Evolutionary conservation across 169 alveolate genomes (phyloP), one percentile per base, ranked within the genome.

Genomic region (Condylostoma magnum): DNA sequence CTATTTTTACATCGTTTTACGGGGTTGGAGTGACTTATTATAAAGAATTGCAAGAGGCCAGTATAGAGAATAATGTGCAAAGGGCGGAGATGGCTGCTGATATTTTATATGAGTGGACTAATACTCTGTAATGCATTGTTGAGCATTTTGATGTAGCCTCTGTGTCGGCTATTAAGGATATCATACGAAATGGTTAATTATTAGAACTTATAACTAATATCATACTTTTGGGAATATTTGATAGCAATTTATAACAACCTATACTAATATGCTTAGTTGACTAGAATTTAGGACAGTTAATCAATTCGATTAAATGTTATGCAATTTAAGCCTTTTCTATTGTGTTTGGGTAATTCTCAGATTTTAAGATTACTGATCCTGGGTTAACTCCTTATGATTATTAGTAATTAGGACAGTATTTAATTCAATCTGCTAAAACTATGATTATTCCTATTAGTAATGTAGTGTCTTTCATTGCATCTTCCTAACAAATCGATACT

Each of bases 141-240:
- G 71, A 60, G 31, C 56, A 60, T 41, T 60, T 60, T 60, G 37
- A 41, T n/a, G 43, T 60, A 15, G 10, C 57, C 0, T 60, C 71
- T 1, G 43, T 52, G 37, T 10, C 31, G 3, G 20, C 57, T n/a
- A 12, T 60, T 22, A 38, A 12, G 8, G 71, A 60, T 20, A 41
- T 41, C 25, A 15, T 38, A 41, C 56, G 15, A 8, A n/a, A n/a
- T 1, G 10, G 34, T n/a, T 15, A 37, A 37, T 34, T 60, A 6
- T 22, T 37, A 15, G 28, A 15, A 3, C 15, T 33, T n/a, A 20
- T 37, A 25, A 15, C 20, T 1, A 31, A 60, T 15, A 15, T 60
- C 8, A 10, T 60, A 15, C 18, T 3, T 10, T 41, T 60, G 8
- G 57, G 8, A 15, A 12, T 60, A n/a, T 55, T 28, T 38, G 71